Evolutionary conservation across 108 stramenopile genomes (phyloP), one percentile per base, ranked within the genome.

Genomic region (Hondaea fermentalgiana): DNA sequence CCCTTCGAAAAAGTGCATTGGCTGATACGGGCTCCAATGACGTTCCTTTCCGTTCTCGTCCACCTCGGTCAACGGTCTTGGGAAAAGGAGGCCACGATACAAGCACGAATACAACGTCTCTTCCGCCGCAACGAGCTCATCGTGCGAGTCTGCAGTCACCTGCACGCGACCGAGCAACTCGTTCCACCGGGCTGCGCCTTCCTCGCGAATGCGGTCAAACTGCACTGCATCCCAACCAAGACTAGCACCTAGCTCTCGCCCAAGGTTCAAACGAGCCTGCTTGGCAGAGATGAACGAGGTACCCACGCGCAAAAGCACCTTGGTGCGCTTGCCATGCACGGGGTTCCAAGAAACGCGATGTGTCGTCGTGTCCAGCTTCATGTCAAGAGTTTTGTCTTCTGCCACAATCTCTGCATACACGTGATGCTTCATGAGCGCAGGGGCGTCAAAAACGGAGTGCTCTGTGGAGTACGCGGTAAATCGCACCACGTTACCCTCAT

Each of bases 11-110:
- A 88, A 42, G 29, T 57, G 10, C 14, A 72, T 58, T 42, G 23
- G 23, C 5, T 16, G 10, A 87, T 88, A 91, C 8, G 91, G 91
- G 8, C 60, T 69, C 58, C 71, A 91, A 58, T 91, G 91, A 4
- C 72, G 45, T 16, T 45, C 4, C 19, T 42, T 19, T 8, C 87
- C 69, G 19, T 14, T 4, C 5, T 14, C 47, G 3, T 14, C 59
- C 29, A 57, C 28, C 55, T 91, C 89, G 58, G 57, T 88, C 4
- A 91, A 6, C 12, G 87, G 72, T 42, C 91, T 59, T 1, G 91
- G 91, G 59, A 91, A 91, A 8, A 87, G 57, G 60, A 91, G 59
- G 5, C 88, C 91, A 14, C 91, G 87, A 51, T 89, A 89, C 51
- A 91, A 59, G 29, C 91, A 87, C 12, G 91, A 87, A 59, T 91